Evolutionary conservation across 1,139 yeast genomes (phyloP).

Genomic region (Saccharomyces hybrid): DNA sequence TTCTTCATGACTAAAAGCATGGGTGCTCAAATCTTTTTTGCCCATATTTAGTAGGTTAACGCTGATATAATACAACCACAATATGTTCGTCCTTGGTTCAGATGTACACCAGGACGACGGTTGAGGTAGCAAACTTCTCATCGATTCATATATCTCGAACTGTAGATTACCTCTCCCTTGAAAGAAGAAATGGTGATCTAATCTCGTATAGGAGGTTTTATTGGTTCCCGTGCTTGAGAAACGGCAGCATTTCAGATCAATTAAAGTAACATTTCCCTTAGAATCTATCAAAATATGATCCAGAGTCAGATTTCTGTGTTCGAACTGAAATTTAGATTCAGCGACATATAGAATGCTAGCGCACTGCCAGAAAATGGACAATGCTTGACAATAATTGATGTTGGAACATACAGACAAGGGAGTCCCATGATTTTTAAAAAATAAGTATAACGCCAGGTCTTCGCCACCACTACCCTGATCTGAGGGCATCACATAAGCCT

Average conservation of each 20-base stretch:
- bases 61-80: conserved; percentile 40
- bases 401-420: conserved; percentile 6
- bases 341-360: conserved; percentile 40
- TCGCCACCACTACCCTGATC: not conserved
- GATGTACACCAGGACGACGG: conserved; percentile 25
- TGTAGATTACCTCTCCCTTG: conserved; percentile 42
- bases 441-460: not conserved
- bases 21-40: not conserved
- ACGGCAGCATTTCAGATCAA: conserved; percentile 51
- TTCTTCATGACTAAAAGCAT: not conserved
- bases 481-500: conserved; percentile 6
- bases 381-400: conserved; percentile 33
- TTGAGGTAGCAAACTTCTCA: conserved; percentile 32
- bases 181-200: conserved; percentile 47
- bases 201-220: conserved; percentile 33
- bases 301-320: conserved; percentile 57
- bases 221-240: conserved; percentile 29
- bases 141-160: conserved; percentile 44
- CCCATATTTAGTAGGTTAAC: conserved; percentile 2
- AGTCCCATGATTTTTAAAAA: conserved; percentile 1
- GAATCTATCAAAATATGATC: conserved; percentile 41
- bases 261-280: conserved; percentile 41
- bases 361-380: conserved; percentile 40
- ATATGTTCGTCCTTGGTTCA: conserved; percentile 36
- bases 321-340: conserved; percentile 43